Conservation (phyloP, 768 basidiomycete species). For the Russula sp. region DNA sequence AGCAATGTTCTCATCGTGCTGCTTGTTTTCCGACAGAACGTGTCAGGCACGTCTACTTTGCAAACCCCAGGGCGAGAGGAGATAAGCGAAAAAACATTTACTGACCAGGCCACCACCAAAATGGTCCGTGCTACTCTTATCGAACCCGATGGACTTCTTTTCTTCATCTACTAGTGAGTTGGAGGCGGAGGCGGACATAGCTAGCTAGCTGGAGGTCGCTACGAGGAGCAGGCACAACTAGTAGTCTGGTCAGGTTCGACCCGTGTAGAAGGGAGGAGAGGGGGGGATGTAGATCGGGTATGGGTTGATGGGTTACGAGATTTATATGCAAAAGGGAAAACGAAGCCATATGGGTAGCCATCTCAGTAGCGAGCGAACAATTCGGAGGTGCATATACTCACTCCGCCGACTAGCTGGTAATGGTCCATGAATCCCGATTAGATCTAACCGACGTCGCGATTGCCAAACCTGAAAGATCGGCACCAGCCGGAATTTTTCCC, state of each 20-base stretch:
- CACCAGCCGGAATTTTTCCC: too few relatives aligned
- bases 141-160: slow-evolving; percentile 30
- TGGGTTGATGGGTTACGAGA: background rate
- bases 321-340: slow-evolving; percentile 1
- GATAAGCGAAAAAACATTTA: background rate
- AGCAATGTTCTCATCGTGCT: slow-evolving; percentile 15
- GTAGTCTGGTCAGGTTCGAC: background rate
- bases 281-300: background rate
- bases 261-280: background rate
- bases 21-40: background rate
- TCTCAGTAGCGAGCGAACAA: background rate
- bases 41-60: background rate
- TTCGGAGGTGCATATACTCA: background rate
- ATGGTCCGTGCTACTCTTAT: slow-evolving; percentile 18
- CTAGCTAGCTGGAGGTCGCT: slow-evolving; percentile 11
- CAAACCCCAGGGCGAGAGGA: background rate
- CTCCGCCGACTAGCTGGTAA: too few relatives aligned
- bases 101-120: background rate
- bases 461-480: too few relatives aligned
- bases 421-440: too few relatives aligned
- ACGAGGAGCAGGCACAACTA: slow-evolving; percentile 8
- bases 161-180: slow-evolving; percentile 21
- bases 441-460: too few relatives aligned
- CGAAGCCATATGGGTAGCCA: background rate
- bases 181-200: slow-evolving; percentile 26